These are phyloP conservation scores for Eucalyptus decipiens DNA, from an alignment of 345 rosid species.

Conservation along the genomic window DNA sequence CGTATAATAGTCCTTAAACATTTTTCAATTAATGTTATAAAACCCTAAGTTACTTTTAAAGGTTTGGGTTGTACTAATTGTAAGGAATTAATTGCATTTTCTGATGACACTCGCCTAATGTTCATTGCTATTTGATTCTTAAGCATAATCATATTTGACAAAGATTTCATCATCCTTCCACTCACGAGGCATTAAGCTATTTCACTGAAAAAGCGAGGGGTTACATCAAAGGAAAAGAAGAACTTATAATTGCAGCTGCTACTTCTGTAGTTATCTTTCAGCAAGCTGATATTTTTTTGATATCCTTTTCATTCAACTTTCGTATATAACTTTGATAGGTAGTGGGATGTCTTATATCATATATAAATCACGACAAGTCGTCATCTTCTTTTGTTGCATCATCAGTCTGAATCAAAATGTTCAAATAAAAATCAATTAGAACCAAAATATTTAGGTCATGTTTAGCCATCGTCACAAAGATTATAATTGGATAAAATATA, in stretches of 20 bases:
- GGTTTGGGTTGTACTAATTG: neutral
- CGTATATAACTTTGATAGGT: neutral
- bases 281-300: neutral
- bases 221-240: neutral
- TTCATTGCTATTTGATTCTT: neutral
- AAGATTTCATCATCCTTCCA: neutral
- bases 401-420: neutral
- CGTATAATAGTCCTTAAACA: neutral
- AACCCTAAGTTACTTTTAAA: neutral
- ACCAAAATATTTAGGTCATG: neutral
- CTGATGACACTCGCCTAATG: neutral
- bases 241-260: neutral
- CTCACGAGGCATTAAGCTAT: neutral
- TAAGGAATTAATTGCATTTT: neutral
- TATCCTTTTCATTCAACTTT: neutral
- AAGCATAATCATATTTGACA: neutral
- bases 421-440: neutral
- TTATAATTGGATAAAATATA: no score
- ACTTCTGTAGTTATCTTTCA: neutral
- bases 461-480: neutral
- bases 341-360: neutral
- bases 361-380: neutral
- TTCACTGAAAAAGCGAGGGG: neutral
- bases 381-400: neutral
- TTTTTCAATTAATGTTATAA: neutral